phyloP scores from a whole-genome alignment of 179 eudicot genomes.

The Silene coronaria region DNA sequence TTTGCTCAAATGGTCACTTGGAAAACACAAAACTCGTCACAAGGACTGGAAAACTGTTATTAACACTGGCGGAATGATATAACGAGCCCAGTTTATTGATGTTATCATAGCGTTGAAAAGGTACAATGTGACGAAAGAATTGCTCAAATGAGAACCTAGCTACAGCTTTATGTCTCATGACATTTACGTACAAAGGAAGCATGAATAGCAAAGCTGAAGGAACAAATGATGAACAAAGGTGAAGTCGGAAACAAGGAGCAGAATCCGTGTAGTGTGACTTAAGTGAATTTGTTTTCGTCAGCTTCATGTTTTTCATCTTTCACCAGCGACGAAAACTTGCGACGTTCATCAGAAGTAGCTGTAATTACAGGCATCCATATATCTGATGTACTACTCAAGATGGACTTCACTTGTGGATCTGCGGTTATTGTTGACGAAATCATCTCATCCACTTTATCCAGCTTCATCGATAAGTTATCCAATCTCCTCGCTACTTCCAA shows the following conservation, averaged over 20 bases:
- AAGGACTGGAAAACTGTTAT: background rate
- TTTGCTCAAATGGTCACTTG: no score
- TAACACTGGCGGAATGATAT: background rate
- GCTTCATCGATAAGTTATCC: conserved; percentile 68
- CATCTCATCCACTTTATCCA: conserved; percentile 76
- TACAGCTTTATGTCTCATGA: background rate
- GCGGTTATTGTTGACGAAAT: conserved; percentile 68
- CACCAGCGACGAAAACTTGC: conserved; percentile 42
- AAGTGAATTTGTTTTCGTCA: conserved; percentile 28
- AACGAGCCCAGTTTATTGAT: background rate
- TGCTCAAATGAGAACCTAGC: background rate
- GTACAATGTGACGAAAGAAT: background rate
- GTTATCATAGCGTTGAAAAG: background rate
- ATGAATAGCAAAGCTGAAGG: background rate
- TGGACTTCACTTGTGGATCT: conserved; percentile 65
- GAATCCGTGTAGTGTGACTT: background rate
- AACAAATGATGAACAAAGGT: background rate
- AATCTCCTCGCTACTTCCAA: conserved; percentile 67
- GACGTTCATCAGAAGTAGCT: conserved; percentile 75
- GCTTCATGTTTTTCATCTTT: conserved; percentile 27
- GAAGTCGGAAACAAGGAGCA: background rate
- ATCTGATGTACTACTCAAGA: conserved; percentile 81
- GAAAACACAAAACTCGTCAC: no score
- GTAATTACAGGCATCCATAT: conserved; percentile 95
- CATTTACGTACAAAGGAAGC: background rate